Evolutionary conservation across 768 basidiomycete genomes (phyloP), one percentile per base, ranked within the genome.

Genomic region (Cyathus striatus): DNA sequence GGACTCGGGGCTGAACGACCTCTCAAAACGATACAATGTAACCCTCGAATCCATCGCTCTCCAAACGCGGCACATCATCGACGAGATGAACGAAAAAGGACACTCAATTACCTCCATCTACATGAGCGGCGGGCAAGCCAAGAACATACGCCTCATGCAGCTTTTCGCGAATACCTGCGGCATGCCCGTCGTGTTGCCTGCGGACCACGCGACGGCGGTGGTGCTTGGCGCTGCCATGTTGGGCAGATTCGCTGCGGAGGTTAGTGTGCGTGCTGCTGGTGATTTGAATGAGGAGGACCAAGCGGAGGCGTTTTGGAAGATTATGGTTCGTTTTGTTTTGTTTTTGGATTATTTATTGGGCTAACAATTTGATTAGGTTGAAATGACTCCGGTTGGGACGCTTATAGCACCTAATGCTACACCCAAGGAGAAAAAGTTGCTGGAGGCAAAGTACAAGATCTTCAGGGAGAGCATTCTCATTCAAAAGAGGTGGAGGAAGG

Each of bases 151-250:
- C 20, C 73, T 98, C 47, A 94, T 98, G 91, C 77, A 83, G 54
- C 79, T 96, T 30, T 76, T 99, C 45, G 90, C 94, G 10, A 79
- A 95, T 53, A 79, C 81, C 18, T 96, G 94, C 56, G 66, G 68
- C 39, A 77, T 93, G 65, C 83, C 85, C 3, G 81, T 98, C 41
- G 76, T 96, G 26, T 72, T 96, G 25, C 95, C 96, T 0, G 70
- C 69, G 44, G 84, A 82, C 46, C 73, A 79, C 48, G 76, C 79
- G 1, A 84, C 81, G 1, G 88, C 94, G 1, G 96, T 98, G 24
- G 92, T 95, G 3, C 74, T 89, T 9, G 96, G 96, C 1, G 83
- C 90, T 0, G 93, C 95, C 5, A 95, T 99, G 86, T 75, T 99
- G 13, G 96, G 86, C 12, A 73, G 90, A 42, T 86, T 89, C 55